Base-by-base conservation (phyloP, 108 stramenopile genomes). In the Nannochloropsis gaditana region DNA sequence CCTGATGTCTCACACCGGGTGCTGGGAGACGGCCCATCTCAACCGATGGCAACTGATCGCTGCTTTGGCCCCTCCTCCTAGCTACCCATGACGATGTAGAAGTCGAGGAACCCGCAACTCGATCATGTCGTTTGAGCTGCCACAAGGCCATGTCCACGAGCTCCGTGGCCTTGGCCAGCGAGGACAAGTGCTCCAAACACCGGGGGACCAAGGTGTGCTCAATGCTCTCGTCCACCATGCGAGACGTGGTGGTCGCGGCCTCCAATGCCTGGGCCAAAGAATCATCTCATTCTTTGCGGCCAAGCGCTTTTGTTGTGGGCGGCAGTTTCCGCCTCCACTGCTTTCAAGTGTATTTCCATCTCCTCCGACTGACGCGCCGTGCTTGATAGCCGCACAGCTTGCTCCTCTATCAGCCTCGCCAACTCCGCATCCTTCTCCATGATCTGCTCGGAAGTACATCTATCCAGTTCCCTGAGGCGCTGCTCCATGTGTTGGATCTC, bases 261-360 rank as follows among this genome's bases (percentile, higher is more conserved):
- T 73, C 59, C 59, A 73, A 73, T 4, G 59, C 59, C 59, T 73
- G 59, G 59, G 59, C 59, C 59, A 73, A 73, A 4, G 59, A 73
- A 73, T 73, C 59, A 73, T 73, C 59, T 73, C 59, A 73, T 73
- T 73, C n/a, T 73, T 73, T n/a, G 59, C 59, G 19, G 59, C 59
- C 3, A 73, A n/a, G 15, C 59, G 15, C 59, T 73, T 73, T n/a
- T 73, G 59, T n/a, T 73, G 8, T 73, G 59, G 4, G 59, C 59
- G 59, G 59, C 59, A 15, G 59, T 73, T n/a, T 73, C 59, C 15
- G 59, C 59, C 6, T 73, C 59, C 59, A 73, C 59, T 3, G 59
- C 59, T n/a, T 73, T 73, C 2, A 73, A n/a, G 19, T 73, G 59
- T n/a, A 4, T 73, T n/a, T 73, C 59, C 59, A 73, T 73, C 6